Base-by-base conservation (phyloP, 148 eudicot species). In the Polygonum aviculare region DNA sequence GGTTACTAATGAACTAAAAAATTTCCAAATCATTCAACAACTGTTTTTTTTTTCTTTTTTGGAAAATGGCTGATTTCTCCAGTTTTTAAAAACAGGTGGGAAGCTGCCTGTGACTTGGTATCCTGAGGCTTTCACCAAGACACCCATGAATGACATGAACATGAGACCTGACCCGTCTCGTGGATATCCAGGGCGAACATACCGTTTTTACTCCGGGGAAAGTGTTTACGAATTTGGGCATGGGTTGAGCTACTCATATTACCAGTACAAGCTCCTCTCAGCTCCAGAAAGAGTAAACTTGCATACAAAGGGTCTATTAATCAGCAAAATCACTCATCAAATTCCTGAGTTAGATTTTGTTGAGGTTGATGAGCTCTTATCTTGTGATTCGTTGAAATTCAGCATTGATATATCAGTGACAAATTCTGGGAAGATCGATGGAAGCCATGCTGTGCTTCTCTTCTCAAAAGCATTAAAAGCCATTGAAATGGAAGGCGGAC, bases 41-140 rank as follows among this genome's bases (percentile, higher is more conserved):
- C 2, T 22, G 38, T 4, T 67, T 26, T 26, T 26, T 26, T 36
- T 4, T 67, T 26, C 14, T 4, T 67, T 36, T 9, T 36, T 1
- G 16, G n/a, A 67, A 36, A 67, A 67, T 36, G 19, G 7, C 19
- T 67, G 72, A 67, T 67, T 9, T 67, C 38, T 38, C 7, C 15
- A 36, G 8, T 8, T 36, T 8, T 67, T 33, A 36, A n/a, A 36
- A 67, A 82, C 82, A 95, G 99, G 98, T 80, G 99, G 99, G 78
- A 91, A 86, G 81, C 83, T 96, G 49, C 90, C 99, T 5, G 62
- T 93, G 85, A 96, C 97, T 60, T 95, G 99, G 99, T 95, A 95
- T 81, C 97, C 93, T 4, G 94, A 96, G 80, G 88, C 97, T 75
- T 96, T 88, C 82, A 91, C 97, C 74, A 76, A 77, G 33, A 79